Conservation (phyloP, 805 yeast genomes). For the Saturnispora serradocipensis region DNA sequence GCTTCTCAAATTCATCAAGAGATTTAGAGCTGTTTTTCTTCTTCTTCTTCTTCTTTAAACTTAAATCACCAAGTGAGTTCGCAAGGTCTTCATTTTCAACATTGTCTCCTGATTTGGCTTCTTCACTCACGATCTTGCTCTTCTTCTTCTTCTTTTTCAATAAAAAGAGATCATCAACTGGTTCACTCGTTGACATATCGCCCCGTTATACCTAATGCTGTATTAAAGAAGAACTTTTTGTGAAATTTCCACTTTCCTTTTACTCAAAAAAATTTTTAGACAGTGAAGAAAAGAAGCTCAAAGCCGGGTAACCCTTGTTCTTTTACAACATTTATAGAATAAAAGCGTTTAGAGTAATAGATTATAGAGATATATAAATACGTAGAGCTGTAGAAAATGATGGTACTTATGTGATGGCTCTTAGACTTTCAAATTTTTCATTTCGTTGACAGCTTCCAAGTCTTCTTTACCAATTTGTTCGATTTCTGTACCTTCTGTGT, state of each 20-base stretch:
- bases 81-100: constrained; percentile 34
- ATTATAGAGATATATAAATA: too few relatives aligned
- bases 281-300: not conserved
- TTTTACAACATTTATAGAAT: not conserved
- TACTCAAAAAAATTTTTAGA: not conserved
- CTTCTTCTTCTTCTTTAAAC: constrained; percentile 68
- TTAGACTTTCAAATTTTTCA: constrained; percentile 20
- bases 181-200: constrained; percentile 27
- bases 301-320: not conserved
- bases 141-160: constrained; percentile 73
- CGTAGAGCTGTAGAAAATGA: not conserved
- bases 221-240: not conserved
- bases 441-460: constrained; percentile 31
- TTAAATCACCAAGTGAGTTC: constrained; percentile 60
- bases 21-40: constrained; percentile 66
- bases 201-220: not conserved
- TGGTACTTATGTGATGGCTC: not conserved
- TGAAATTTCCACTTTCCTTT: not conserved
- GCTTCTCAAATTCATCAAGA: constrained; percentile 78
- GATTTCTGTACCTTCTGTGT: constrained; percentile 43
- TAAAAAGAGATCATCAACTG: constrained; percentile 67
- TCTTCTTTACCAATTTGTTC: constrained; percentile 40
- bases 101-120: constrained; percentile 22
- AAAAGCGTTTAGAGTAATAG: not conserved
- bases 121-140: constrained; percentile 30